phyloP scores from a whole-genome alignment of 2,329 filamentous ascomycete species.

The Colletotrichum sp. region DNA sequence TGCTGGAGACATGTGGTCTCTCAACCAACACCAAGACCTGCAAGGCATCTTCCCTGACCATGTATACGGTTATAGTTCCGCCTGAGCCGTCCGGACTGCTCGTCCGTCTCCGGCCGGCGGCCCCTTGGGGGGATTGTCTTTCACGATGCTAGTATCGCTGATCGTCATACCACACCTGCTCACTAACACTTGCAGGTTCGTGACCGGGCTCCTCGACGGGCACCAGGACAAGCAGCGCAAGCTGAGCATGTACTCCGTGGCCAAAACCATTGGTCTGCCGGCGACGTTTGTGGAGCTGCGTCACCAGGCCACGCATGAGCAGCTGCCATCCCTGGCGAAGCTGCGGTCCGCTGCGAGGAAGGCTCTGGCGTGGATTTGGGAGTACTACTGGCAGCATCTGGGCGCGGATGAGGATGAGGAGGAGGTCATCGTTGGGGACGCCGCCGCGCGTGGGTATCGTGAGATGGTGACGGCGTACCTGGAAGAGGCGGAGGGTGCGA shows the following conservation, averaged over 20 bases:
- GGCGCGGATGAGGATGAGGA: conserved; percentile 25
- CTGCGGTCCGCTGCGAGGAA: conserved; percentile 72
- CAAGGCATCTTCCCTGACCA: neutral
- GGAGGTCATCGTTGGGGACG: neutral
- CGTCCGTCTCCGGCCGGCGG: neutral
- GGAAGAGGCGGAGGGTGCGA: conserved; percentile 34
- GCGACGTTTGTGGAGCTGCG: conserved; percentile 86
- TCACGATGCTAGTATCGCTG: neutral
- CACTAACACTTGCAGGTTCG: conserved; percentile 60
- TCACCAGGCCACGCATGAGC: conserved; percentile 90
- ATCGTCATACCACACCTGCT: neutral
- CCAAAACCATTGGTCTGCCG: conserved; percentile 71
- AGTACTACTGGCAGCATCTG: conserved; percentile 78
- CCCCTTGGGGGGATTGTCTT: neutral
- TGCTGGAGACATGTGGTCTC: neutral
- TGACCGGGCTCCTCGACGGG: conserved; percentile 79
- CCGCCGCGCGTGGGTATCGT: conserved; percentile 29
- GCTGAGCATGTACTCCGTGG: conserved; percentile 75
- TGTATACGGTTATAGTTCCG: neutral
- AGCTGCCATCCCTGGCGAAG: conserved; percentile 77
- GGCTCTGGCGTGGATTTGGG: conserved; percentile 85
- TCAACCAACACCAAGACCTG: neutral
- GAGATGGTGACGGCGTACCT: conserved; percentile 44
- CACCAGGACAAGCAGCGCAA: conserved; percentile 72
- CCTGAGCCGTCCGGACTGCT: neutral